Evolutionary conservation across 108 stramenopile species (phyloP).

Genomic region (Cyclotella baltica): DNA sequence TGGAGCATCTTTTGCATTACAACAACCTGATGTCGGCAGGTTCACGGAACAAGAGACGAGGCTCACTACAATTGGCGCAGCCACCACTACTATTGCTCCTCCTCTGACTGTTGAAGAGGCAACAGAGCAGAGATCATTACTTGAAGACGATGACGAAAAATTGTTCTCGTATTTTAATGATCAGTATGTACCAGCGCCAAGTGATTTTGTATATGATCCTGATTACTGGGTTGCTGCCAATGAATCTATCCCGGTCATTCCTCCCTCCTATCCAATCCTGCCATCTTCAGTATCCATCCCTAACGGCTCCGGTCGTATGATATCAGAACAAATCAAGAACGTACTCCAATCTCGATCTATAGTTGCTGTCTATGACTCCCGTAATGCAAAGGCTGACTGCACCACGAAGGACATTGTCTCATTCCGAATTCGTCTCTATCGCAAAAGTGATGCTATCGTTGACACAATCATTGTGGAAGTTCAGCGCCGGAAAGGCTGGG

Average conservation of each 20-base stretch:
- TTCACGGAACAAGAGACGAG: neutral
- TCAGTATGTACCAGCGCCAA: neutral
- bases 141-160: slow-evolving; percentile 4
- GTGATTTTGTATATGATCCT: neutral
- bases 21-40: neutral
- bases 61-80: no score
- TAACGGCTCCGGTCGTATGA: slow-evolving; percentile 24
- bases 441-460: slow-evolving; percentile 46
- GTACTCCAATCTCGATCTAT: slow-evolving; percentile 72
- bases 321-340: slow-evolving; percentile 61
- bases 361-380: slow-evolving; percentile 61
- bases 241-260: slow-evolving; percentile 52
- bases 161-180: neutral
- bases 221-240: slow-evolving; percentile 9
- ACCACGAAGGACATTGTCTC: slow-evolving; percentile 62
- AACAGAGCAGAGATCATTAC: neutral
- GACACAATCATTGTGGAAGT: slow-evolving; percentile 81
- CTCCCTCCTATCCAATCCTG: slow-evolving; percentile 63
- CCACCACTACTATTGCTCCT: neutral
- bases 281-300: slow-evolving; percentile 66
- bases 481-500: slow-evolving; percentile 68
- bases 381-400: slow-evolving; percentile 69
- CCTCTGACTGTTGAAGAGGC: neutral
- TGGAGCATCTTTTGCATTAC: neutral
- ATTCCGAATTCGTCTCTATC: slow-evolving; percentile 75